Percentiles rank a stretch among this genome's conserved stretches.
phyloP scores from a whole-genome alignment of 192 early-diverging fungal species.

The Martensiomyces pterosporus region DNA sequence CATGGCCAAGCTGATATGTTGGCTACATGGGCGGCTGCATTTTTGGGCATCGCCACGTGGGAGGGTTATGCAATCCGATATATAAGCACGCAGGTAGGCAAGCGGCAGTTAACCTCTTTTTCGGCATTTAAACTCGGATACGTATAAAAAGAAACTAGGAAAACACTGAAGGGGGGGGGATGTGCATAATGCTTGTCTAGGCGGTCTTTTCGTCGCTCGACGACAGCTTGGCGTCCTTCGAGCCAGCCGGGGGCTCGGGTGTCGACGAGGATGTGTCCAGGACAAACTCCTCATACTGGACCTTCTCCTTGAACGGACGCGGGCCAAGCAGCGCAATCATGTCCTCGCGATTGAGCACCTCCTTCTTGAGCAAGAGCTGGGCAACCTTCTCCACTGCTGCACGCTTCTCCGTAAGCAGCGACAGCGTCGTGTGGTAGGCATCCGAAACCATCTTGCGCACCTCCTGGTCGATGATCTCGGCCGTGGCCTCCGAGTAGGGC shows the following conservation, averaged over 20 bases:
- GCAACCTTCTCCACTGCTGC: conserved; percentile 91
- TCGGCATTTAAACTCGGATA: too few relatives aligned
- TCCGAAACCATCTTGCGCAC: conserved; percentile 75
- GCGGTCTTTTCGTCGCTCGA: conserved; percentile 7
- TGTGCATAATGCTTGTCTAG: too few relatives aligned
- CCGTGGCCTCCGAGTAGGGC: conserved; percentile 95
- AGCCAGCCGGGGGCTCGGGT: neutral
- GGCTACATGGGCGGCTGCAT: too few relatives aligned
- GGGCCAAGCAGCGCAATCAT: conserved; percentile 87
- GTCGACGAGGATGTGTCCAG: conserved; percentile 38
- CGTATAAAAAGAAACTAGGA: too few relatives aligned
- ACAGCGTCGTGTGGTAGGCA: conserved; percentile 79
- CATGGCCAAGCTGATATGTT: too few relatives aligned
- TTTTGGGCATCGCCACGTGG: too few relatives aligned
- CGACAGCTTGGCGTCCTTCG: neutral
- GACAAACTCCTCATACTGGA: conserved; percentile 67
- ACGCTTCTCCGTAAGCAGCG: conserved; percentile 81
- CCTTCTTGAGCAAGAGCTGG: conserved; percentile 87
- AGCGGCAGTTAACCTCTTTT: too few relatives aligned
- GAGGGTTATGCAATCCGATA: too few relatives aligned
- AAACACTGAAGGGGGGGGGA: too few relatives aligned
- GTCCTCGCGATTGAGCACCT: conserved; percentile 94
- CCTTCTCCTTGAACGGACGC: conserved; percentile 73
- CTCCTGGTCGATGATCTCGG: conserved; percentile 90
- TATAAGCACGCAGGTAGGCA: too few relatives aligned